These are phyloP conservation scores for Betula pendula DNA, from an alignment of 306 rosid genomes.

Conservation along the genomic window DNA sequence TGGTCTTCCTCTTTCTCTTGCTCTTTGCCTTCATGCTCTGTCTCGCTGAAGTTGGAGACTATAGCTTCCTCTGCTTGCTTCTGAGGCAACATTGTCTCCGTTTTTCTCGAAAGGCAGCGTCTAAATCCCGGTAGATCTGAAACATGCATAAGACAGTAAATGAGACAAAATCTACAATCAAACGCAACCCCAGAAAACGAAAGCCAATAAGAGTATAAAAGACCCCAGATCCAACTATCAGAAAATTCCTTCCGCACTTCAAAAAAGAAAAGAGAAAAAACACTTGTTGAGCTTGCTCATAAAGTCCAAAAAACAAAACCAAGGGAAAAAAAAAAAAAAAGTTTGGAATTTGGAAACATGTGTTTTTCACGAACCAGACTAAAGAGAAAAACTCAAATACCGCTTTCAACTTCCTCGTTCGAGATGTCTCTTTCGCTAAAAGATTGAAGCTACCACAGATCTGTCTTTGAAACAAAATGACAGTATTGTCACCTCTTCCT, in stretches of 20 bases:
- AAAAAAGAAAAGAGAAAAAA: neutral
- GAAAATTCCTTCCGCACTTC: conserved; percentile 23
- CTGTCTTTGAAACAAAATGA: conserved; percentile 28
- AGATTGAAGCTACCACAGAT: conserved; percentile 31
- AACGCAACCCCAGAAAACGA: conserved; percentile 59
- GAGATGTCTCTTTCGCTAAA: conserved; percentile 53
- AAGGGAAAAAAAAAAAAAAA: neutral
- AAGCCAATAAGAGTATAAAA: conserved; percentile 36
- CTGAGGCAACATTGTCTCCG: conserved; percentile 70
- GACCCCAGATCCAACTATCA: conserved; percentile 43
- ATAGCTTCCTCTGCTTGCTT: conserved; percentile 93
- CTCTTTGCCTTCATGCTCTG: conserved; percentile 51
- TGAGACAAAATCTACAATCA: conserved; percentile 47
- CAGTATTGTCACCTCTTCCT: neutral
- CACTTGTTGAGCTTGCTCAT: too few species aligned
- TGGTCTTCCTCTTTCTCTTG: conserved; percentile 40
- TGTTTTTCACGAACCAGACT: conserved; percentile 19
- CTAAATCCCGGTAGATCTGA: conserved; percentile 59
- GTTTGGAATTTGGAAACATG: neutral
- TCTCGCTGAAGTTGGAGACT: conserved; percentile 61
- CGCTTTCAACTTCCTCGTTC: conserved; percentile 40
- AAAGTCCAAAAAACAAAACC: neutral
- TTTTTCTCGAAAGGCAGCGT: conserved; percentile 29
- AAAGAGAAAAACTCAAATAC: conserved; percentile 8
- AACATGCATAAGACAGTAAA: conserved; percentile 44